These are phyloP conservation scores for Zoysia pacifica DNA, from an alignment of 176 grass and related monocot species.

Conservation along the genomic window DNA sequence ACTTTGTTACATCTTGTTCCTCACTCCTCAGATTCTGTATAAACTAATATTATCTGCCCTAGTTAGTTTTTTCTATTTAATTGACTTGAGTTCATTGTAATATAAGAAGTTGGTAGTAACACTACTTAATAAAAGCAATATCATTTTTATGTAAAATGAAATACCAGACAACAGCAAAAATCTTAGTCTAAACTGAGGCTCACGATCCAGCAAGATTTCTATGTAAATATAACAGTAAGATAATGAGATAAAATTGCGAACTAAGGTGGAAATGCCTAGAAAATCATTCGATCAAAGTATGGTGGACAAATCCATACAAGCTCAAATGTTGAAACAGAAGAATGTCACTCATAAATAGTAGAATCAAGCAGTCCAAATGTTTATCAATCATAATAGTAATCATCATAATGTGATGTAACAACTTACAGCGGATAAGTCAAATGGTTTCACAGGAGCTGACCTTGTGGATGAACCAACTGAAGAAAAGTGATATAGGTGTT, in stretches of 20 bases:
- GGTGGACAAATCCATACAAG: constrained; percentile 4
- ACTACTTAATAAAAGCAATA: background rate
- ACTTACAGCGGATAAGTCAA: background rate
- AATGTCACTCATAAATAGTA: background rate
- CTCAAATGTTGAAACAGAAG: constrained; percentile 2
- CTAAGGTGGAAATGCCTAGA: background rate
- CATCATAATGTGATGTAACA: background rate
- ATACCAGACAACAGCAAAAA: background rate
- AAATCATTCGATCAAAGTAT: background rate
- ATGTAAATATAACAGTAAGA: background rate
- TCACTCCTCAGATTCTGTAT: background rate
- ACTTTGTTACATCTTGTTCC: background rate
- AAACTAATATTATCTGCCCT: background rate
- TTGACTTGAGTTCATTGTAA: background rate
- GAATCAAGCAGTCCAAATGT: background rate
- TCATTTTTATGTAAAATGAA: background rate
- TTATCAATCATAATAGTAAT: background rate
- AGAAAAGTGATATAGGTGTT: background rate
- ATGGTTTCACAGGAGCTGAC: background rate
- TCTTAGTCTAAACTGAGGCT: background rate
- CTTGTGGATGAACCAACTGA: background rate
- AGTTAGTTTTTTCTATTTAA: background rate
- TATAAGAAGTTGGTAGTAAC: background rate
- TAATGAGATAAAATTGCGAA: background rate
- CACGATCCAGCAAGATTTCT: too few species aligned